Conservation (phyloP, 2,329 filamentous ascomycete species). For the Nothophoma quercina region DNA sequence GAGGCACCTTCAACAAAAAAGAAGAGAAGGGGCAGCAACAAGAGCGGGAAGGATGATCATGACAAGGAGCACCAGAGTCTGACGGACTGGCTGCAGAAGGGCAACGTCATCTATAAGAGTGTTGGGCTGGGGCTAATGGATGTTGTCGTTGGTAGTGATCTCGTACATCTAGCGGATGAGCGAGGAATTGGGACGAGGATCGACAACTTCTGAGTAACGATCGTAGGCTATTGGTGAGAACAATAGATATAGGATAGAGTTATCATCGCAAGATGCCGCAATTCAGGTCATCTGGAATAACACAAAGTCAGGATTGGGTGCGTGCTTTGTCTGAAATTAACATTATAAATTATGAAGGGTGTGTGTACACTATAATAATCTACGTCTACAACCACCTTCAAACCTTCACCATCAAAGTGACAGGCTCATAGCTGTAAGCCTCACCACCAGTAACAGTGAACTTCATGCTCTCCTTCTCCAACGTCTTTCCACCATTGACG, state of each 20-base stretch:
- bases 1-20: conserved; percentile 76
- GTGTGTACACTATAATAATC: neutral
- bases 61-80: conserved; percentile 52
- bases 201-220: conserved; percentile 51
- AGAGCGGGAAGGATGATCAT: conserved; percentile 28
- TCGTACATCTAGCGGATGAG: conserved; percentile 64
- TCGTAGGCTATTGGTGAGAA: too few relatives aligned
- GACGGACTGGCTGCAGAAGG: conserved; percentile 66
- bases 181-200: conserved; percentile 64
- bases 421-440: conserved; percentile 16
- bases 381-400: neutral
- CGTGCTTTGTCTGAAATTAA: neutral
- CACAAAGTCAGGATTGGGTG: neutral
- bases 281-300: too few relatives aligned
- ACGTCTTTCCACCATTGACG: neutral
- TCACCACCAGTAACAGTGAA: conserved; percentile 16
- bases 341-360: conserved; percentile 5
- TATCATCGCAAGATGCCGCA: neutral
- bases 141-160: conserved; percentile 66
- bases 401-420: conserved; percentile 11
- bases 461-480: conserved; percentile 14
- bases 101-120: conserved; percentile 74
- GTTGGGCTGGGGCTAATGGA: conserved; percentile 75
- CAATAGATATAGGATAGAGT: neutral
- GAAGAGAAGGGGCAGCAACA: conserved; percentile 54